Evolutionary conservation across 1,284 basidiomycete species (phyloP), one percentile per base, ranked within the genome.

Genomic region (Ganoderma lucidum): DNA sequence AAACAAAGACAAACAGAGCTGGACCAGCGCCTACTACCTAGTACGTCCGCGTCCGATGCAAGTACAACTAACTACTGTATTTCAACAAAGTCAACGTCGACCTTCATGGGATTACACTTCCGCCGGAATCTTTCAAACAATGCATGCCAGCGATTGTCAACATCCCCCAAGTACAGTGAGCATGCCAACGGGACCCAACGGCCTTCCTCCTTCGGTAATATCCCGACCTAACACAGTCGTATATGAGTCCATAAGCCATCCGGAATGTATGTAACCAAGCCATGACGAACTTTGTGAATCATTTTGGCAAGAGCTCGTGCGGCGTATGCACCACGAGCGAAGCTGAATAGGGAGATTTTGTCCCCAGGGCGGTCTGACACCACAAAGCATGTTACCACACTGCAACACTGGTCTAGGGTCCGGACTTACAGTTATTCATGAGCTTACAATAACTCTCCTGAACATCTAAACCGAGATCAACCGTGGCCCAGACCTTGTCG

Each of bases 241-340:
- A 35, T 35, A 51, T 51, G 48, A 51, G 48, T 35, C 3, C 35
- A 35, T 8, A 8, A 35, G 5, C 19, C 48, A 51, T 2, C 12
- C 35, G 8, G 39, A 23, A 23, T 8, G 3, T 9, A 9, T 51
- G 17, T 19, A 4, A 23, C 6, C 3, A 3, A 28, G 23, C 4
- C 12, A 5, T 8, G 14, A 62, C 45, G 6, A 6, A 80, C 79
- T 73, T 87, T 87, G 74, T 87, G 85, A 23, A 87, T 72, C 86
- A 88, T 88, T 4, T 87, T 86, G 0, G 86, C 87, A 0, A 88
- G 76, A n/a, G 85, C 85, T 61, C 77, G 75, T 17, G 79, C 79
- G 32, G 88, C 90, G 73, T 90, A 90, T 48, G 90, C 89, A 1
- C 90, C 90, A 3, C 90, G 84, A 17, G 87, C 90, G 78, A 92